Evolutionary conservation across 2,329 filamentous ascomycete species (phyloP).

Genomic region (Aureobasidium sp.): DNA sequence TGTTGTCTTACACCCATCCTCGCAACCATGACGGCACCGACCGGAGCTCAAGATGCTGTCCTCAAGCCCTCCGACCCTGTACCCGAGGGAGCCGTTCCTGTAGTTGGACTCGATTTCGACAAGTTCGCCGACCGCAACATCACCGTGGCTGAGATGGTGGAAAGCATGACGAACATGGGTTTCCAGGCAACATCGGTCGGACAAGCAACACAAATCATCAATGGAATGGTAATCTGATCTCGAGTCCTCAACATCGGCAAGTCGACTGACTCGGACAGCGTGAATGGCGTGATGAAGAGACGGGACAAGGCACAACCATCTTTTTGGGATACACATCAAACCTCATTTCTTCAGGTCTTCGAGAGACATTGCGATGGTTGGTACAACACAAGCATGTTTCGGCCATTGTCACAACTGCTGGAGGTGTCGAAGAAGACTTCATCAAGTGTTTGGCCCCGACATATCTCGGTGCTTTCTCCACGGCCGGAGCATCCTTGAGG

Average conservation of each 20-base stretch:
- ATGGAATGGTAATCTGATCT: slow-evolving; percentile 67
- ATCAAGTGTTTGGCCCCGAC: slow-evolving; percentile 97
- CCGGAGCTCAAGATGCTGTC: slow-evolving; percentile 61
- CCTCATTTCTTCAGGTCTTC: slow-evolving; percentile 88
- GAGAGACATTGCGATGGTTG: slow-evolving; percentile 84
- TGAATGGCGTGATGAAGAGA: slow-evolving; percentile 71
- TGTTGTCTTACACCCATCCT: too few relatives aligned
- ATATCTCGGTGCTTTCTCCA: slow-evolving; percentile 80
- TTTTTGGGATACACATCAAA: slow-evolving; percentile 98
- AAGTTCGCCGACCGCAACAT: slow-evolving; percentile 63
- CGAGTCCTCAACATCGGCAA: neutral
- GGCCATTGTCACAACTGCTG: slow-evolving; percentile 88
- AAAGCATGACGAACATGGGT: slow-evolving; percentile 77
- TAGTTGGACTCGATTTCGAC: slow-evolving; percentile 90
- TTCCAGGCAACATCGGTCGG: slow-evolving; percentile 74
- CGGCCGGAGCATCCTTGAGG: slow-evolving; percentile 67
- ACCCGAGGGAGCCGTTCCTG: slow-evolving; percentile 66
- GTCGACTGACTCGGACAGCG: slow-evolving; percentile 42
- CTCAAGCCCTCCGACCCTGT: slow-evolving; percentile 76
- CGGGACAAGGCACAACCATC: slow-evolving; percentile 73
- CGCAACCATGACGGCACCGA: slow-evolving; percentile 28
- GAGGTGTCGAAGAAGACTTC: slow-evolving; percentile 92
- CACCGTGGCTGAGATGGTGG: slow-evolving; percentile 75
- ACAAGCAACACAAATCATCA: slow-evolving; percentile 84
- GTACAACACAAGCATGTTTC: slow-evolving; percentile 89